A percentile compares a stretch with the other conserved stretches of the same genome.
Evolutionary conservation across 2,329 filamentous ascomycete species (phyloP).

Genomic region (Xylaria sp.): DNA sequence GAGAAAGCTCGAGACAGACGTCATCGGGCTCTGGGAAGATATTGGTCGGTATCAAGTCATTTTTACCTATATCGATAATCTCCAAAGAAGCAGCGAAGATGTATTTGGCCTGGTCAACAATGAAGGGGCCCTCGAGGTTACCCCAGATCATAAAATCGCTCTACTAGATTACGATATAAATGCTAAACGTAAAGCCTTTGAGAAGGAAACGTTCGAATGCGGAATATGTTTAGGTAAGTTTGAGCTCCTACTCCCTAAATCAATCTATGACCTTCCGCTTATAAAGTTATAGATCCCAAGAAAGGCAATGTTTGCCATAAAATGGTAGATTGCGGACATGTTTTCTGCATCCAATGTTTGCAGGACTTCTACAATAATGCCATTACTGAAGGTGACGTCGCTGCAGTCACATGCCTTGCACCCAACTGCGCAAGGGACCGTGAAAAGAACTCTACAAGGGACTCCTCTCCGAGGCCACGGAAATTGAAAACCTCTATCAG

Average conservation of each 20-base stretch:
- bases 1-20: constrained; percentile 62
- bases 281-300: constrained; percentile 75
- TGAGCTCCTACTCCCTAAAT: background rate
- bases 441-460: constrained; percentile 48
- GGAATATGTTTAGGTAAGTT: constrained; percentile 79
- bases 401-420: constrained; percentile 80
- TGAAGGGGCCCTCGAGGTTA: constrained; percentile 62
- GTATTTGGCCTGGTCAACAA: constrained; percentile 68
- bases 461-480: constrained; percentile 57
- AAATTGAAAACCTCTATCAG: constrained; percentile 77
- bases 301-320: constrained; percentile 85
- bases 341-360: constrained; percentile 90
- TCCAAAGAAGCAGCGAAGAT: constrained; percentile 68
- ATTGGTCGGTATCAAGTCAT: constrained; percentile 68
- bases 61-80: constrained; percentile 72
- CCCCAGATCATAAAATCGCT: constrained; percentile 71
- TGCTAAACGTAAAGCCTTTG: constrained; percentile 79
- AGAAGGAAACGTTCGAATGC: constrained; percentile 87
- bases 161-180: constrained; percentile 83
- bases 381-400: constrained; percentile 85
- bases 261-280: constrained; percentile 33
- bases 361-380: constrained; percentile 90
- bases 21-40: constrained; percentile 69
- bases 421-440: constrained; percentile 80
- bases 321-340: constrained; percentile 85